phyloP scores from a whole-genome alignment of 345 rosid genomes.

The Citropsis articulata region DNA sequence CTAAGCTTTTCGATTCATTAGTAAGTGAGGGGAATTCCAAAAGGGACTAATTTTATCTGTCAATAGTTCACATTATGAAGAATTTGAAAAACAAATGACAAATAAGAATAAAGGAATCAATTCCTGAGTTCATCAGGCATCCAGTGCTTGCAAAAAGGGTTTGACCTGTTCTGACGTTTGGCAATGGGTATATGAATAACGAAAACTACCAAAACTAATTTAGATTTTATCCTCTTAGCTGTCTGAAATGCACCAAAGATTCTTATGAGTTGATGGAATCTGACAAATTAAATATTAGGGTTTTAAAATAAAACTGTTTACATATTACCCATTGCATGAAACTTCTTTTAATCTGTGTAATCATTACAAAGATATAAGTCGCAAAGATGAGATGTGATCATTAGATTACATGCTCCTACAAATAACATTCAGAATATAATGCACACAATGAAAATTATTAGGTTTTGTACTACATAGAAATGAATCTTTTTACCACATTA shows the following conservation, averaged over 20 bases:
- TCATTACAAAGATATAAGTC: not conserved
- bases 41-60: not conserved
- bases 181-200: not conserved
- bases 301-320: not conserved
- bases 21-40: not conserved
- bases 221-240: not conserved
- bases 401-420: not conserved
- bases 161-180: not conserved
- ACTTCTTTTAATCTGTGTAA: not conserved
- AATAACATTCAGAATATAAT: not conserved
- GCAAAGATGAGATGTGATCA: not conserved
- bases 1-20: not conserved
- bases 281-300: not conserved
- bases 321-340: not conserved
- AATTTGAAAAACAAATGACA: not conserved
- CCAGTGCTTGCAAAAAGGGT: not conserved
- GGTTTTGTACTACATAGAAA: not conserved
- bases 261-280: not conserved
- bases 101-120: not conserved
- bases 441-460: not conserved
- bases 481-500: not conserved
- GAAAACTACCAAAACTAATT: not conserved
- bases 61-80: not conserved
- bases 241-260: not conserved
- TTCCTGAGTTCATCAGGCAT: not conserved